Base-by-base conservation (phyloP, 2,329 filamentous ascomycete species). In the Xylariaceae sp. region DNA sequence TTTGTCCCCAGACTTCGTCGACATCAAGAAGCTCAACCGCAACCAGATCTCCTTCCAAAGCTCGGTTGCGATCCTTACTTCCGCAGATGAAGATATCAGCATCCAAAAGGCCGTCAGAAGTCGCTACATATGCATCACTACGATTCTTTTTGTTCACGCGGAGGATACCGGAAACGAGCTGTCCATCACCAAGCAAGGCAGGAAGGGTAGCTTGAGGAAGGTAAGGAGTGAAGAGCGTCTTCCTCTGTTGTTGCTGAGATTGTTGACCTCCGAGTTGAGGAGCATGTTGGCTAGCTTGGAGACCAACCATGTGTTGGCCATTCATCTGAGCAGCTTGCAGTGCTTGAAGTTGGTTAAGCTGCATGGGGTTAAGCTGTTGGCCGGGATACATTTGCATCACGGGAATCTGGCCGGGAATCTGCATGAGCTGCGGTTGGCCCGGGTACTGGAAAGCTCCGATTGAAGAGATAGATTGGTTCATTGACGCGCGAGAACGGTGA, bases 91-190 rank as follows among this genome's bases (percentile, higher is more conserved):
- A 99, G 69, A 99, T 99, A 71, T 99, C 94, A 36, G 94, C 93
- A 74, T 97, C 94, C 41, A 99, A 82, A 55, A 88, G 77, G 40
- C 85, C 85, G 70, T 99, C 94, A 57, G 89, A 86, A 10, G 92
- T 96, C 9, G 94, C 94, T 50, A 99, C 94, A 67, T 99, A 99
- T 23, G 94, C 94, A 74, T 99, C 94, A 66, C 93, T 97, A 60
- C 94, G 88, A 76, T 99, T 99, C 82, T 99, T 99, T 81, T 97
- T 99, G 84, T 99, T 99, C 62, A 99, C 94, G 56, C 94, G 90
- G 46, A 99, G 87, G 64, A 97, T 92, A 77, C 94, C 94, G 57
- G 93, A 93, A 49, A 99, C 94, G 53, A 99, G 87, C 73, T 96
- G 92, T 15, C 94, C 94, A 67, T 97, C 91, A 56, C 85, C 87